Evolutionary conservation across 805 yeast species (phyloP).

Genomic region (Pichia thaimueangensis): DNA sequence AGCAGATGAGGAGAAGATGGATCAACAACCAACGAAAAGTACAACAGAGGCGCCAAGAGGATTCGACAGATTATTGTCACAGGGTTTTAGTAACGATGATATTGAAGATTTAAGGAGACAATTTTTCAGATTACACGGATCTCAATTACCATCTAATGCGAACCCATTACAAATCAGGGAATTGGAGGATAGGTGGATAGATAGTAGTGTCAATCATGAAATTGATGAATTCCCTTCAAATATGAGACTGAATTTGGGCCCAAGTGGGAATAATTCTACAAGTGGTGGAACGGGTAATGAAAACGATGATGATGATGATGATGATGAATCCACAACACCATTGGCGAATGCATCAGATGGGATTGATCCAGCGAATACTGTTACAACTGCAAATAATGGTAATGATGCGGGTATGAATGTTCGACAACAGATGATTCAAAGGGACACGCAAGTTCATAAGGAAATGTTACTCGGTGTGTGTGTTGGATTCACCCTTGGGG

Average conservation of each 20-base stretch:
- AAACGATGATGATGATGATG: constrained; percentile 6
- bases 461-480: constrained; percentile 66
- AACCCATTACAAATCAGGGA: constrained; percentile 52
- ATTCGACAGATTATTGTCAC: constrained; percentile 73
- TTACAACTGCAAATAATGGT: not conserved
- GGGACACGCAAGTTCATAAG: constrained; percentile 39
- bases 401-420: not conserved
- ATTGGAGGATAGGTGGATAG: constrained; percentile 85
- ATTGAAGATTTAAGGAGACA: constrained; percentile 66
- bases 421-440: constrained; percentile 3
- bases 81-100: constrained; percentile 80
- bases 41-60: constrained; percentile 72
- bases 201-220: constrained; percentile 57
- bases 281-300: constrained; percentile 6
- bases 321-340: constrained; percentile 6
- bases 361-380: not conserved
- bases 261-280: not conserved
- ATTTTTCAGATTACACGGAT: constrained; percentile 64
- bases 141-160: constrained; percentile 29
- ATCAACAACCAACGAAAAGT: constrained; percentile 44
- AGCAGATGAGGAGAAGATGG: constrained; percentile 52
- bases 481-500: constrained; percentile 72
- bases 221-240: constrained; percentile 40
- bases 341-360: constrained; percentile 5
- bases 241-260: constrained; percentile 6